Conservation (phyloP, 2,329 filamentous ascomycete genomes). For the Sporothrix curviconia region DNA sequence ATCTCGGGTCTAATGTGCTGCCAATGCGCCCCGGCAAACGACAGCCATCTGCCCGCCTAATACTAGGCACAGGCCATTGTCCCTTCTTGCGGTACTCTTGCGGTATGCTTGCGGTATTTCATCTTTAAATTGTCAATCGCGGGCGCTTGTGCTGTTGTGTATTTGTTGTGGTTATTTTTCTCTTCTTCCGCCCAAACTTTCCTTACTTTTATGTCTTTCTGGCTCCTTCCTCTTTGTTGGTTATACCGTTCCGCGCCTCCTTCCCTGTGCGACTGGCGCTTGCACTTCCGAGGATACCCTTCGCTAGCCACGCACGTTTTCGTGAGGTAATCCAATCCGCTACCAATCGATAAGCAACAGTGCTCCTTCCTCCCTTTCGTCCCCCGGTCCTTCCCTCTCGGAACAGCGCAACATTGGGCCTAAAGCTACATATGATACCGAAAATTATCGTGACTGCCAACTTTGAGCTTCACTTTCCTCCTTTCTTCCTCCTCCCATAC, state of each 20-base stretch:
- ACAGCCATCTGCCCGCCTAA: too few species aligned
- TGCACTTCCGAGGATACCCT: conserved; percentile 11
- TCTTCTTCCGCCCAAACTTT: too few species aligned
- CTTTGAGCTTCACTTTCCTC: not conserved
- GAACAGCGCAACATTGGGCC: conserved; percentile 7
- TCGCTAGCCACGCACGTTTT: not conserved
- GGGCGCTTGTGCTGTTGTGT: too few species aligned
- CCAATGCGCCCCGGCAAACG: too few species aligned
- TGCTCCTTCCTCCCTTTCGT: not conserved
- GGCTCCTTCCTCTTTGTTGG: not conserved
- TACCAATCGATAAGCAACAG: conserved; percentile 12
- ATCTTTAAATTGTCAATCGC: too few species aligned
- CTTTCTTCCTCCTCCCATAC: not conserved
- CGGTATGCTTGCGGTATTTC: not conserved
- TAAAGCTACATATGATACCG: conserved; percentile 3
- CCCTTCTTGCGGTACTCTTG: not conserved
- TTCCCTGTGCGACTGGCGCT: not conserved
- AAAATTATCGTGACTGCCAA: conserved; percentile 3
- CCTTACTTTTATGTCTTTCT: not conserved
- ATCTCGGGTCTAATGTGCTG: too few species aligned
- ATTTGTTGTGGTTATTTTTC: too few species aligned
- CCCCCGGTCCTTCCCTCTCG: conserved; percentile 9
- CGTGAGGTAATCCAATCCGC: not conserved
- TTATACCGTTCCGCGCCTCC: not conserved
- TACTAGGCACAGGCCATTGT: too few species aligned